Evolutionary conservation across 164 flowering plant species (phyloP), one percentile per base, ranked within the genome.

Genomic region (Stephania japonica): DNA sequence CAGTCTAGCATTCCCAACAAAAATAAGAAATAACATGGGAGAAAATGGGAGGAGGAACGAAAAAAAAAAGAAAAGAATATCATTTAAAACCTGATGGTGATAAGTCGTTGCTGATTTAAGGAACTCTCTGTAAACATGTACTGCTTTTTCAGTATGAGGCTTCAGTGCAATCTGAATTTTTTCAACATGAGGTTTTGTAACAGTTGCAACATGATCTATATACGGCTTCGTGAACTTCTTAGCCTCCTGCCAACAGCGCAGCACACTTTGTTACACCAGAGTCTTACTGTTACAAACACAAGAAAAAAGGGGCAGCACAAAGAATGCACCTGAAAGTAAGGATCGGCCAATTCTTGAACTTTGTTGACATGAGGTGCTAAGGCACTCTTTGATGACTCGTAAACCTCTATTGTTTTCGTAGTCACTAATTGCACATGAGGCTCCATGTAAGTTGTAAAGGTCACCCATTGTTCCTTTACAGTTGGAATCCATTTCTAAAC

Each of bases 221-320:
- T 93, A 90, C 68, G 98, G 98, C 85, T 86, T 91, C 79, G 87
- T 85, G 74, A 87, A 56, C 83, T 80, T 90, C 82, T 87, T 91
- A 27, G 83, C 88, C 76, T 88, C 91, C 99, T 95, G 87, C 18
- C 65, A 70, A 21, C 42, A 64, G 75, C 67, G 73, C 49, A 75
- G 41, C 68, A 27, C 2, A 41, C 32, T 32, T 1, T 59, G 64
- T 21, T 59, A 32, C 38, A 4, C 4, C 38, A 32, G 64, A n/a
- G 64, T 59, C n/a, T 19, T n/a, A 14, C 14, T 59, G 5, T 19
- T n/a, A 14, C 14, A 56, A 16, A 56, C 5, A 70, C 49, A 65
- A 3, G 19, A 4, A 73, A 18, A 38, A 25, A 47, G 7, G 38
- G 1, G 24, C 1, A 21, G 61, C 23, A 67, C n/a, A 25, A 42